phyloP scores from a whole-genome alignment of 73 alveolate genomes.

The Stentor coeruleus region DNA sequence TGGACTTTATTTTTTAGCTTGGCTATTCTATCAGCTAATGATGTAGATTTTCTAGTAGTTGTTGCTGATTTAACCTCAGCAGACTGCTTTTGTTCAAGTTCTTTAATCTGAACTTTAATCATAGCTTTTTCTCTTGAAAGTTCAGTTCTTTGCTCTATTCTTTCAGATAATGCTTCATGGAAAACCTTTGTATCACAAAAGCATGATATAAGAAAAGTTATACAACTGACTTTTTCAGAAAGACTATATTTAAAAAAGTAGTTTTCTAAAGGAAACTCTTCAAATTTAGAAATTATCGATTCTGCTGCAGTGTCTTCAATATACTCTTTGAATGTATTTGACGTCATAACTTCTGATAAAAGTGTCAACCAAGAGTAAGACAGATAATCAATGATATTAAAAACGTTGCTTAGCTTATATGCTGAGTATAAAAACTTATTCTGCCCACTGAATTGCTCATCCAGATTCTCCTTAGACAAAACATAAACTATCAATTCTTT shows the following conservation, averaged over 20 bases:
- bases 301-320: too few species aligned
- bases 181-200: constrained; percentile 37
- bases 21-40: constrained; percentile 42
- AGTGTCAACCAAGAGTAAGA: constrained; percentile 2
- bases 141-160: constrained; percentile 48
- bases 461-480: neutral
- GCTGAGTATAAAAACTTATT: neutral
- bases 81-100: constrained; percentile 35
- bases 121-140: constrained; percentile 46
- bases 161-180: constrained; percentile 30
- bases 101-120: constrained; percentile 44
- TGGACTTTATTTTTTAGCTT: constrained; percentile 40
- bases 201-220: constrained; percentile 30
- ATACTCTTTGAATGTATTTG: constrained; percentile 34
- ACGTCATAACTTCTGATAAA: constrained; percentile 16
- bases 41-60: constrained; percentile 32
- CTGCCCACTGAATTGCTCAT: neutral
- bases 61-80: constrained; percentile 36
- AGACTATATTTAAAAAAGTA: constrained; percentile 22
- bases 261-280: constrained; percentile 19
- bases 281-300: constrained; percentile 44
- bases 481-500: neutral
- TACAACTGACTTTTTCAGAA: too few species aligned
- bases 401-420: neutral
- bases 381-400: neutral